These are phyloP conservation scores for Chloranthus sessilifolius DNA, from an alignment of 164 flowering plant genomes.

Conservation along the genomic window DNA sequence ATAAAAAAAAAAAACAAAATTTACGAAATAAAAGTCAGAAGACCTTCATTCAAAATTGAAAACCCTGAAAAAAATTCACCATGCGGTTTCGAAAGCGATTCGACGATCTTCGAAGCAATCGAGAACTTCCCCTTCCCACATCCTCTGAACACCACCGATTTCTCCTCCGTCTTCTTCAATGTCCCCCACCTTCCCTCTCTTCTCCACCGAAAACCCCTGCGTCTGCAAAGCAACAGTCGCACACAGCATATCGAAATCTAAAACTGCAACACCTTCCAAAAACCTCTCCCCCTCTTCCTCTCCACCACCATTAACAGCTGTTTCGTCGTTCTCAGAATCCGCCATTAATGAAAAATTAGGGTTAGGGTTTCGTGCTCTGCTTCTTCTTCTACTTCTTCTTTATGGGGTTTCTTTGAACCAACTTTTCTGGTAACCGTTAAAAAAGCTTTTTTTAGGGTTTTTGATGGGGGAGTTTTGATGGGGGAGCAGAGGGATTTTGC, in stretches of 20 bases:
- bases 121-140: slow-evolving; percentile 93
- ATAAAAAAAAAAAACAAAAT: too few relatives aligned
- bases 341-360: slow-evolving; percentile 29
- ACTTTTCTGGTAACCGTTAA: too few relatives aligned
- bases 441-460: too few relatives aligned
- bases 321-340: slow-evolving; percentile 37
- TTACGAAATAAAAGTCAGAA: too few relatives aligned
- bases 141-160: slow-evolving; percentile 69
- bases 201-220: slow-evolving; percentile 35
- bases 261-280: slow-evolving; percentile 49
- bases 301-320: slow-evolving; percentile 8
- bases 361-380: background rate
- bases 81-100: slow-evolving; percentile 58
- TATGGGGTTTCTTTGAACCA: too few relatives aligned
- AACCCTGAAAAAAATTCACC: slow-evolving; percentile 39
- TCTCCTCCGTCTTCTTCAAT: slow-evolving; percentile 12
- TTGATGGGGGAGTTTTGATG: too few relatives aligned
- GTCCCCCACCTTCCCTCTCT: slow-evolving; percentile 36
- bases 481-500: too few relatives aligned
- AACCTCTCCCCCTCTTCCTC: slow-evolving; percentile 27
- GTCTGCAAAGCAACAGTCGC: slow-evolving; percentile 87
- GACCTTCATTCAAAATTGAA: too few relatives aligned
- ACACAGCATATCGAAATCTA: slow-evolving; percentile 89
- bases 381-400: background rate
- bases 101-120: slow-evolving; percentile 83